A percentile compares a stretch with the other conserved stretches of the same genome.
Evolutionary conservation across 805 yeast species (phyloP).

Genomic region (Kluyveromyces nonfermentans): DNA sequence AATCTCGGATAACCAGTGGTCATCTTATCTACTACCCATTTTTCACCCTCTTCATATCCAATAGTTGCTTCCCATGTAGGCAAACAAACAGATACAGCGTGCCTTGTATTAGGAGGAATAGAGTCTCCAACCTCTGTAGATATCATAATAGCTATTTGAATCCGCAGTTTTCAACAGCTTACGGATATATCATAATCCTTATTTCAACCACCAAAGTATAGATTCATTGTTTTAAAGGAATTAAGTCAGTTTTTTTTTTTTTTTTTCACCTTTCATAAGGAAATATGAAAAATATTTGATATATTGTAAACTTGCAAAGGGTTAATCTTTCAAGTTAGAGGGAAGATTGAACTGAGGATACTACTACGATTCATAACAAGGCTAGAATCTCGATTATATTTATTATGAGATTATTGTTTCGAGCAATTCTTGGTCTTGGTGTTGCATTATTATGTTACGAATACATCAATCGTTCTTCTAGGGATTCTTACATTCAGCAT

Average conservation of each 20-base stretch:
- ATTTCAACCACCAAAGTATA: no score
- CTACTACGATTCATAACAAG: neutral
- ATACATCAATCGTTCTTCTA: neutral
- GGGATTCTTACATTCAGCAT: neutral
- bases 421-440: conserved; percentile 1
- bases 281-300: no score
- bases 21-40: conserved; percentile 70
- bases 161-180: no score
- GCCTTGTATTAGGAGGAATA: conserved; percentile 82
- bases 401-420: neutral
- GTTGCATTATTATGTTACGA: conserved; percentile 2
- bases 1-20: conserved; percentile 84
- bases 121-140: conserved; percentile 55
- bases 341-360: no score
- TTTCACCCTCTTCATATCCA: conserved; percentile 86
- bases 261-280: neutral
- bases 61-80: conserved; percentile 94
- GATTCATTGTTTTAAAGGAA: no score
- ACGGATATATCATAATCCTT: no score
- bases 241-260: no score
- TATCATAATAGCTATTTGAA: conserved; percentile 7
- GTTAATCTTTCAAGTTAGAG: no score
- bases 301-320: no score
- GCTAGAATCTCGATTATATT: neutral
- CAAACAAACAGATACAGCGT: conserved; percentile 88